Evolutionary conservation across 352 stramenopile species (phyloP).

Genomic region (Elongisporangium prolatum): DNA sequence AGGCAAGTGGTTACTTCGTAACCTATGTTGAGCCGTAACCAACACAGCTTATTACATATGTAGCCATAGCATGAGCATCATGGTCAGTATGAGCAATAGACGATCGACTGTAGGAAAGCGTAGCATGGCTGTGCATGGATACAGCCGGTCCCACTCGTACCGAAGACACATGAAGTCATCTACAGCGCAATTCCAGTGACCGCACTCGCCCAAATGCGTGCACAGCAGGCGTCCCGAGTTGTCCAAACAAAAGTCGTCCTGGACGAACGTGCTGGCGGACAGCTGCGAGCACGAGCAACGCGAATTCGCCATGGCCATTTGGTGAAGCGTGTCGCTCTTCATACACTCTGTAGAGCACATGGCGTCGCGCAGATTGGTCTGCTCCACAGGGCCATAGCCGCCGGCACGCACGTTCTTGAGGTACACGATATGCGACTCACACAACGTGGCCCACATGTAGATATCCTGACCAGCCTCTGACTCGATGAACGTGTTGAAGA

Average conservation of each 20-base stretch:
- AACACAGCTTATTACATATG: conserved; percentile 10
- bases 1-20: not conserved
- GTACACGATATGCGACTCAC: conserved; percentile 72
- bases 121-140: conserved; percentile 34
- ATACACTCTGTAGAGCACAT: conserved; percentile 89
- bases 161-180: conserved; percentile 90
- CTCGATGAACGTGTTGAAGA: conserved; percentile 52
- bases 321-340: conserved; percentile 71
- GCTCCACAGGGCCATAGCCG: conserved; percentile 50
- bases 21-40: conserved; percentile 3
- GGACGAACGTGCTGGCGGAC: conserved; percentile 58
- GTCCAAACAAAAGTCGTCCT: conserved; percentile 74
- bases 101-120: conserved; percentile 6
- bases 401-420: conserved; percentile 56
- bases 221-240: conserved; percentile 82
- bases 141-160: conserved; percentile 81
- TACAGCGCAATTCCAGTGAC: conserved; percentile 80
- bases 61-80: conserved; percentile 14
- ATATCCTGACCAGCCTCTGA: conserved; percentile 58
- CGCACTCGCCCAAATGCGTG: conserved; percentile 82
- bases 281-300: conserved; percentile 82
- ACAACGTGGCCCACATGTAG: conserved; percentile 68
- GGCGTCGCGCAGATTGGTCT: conserved; percentile 58
- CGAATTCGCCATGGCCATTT: conserved; percentile 63
- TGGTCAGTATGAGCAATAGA: conserved; percentile 13